Conservation (phyloP, 2,329 filamentous ascomycete species). For the Ascochyta rabiei region DNA sequence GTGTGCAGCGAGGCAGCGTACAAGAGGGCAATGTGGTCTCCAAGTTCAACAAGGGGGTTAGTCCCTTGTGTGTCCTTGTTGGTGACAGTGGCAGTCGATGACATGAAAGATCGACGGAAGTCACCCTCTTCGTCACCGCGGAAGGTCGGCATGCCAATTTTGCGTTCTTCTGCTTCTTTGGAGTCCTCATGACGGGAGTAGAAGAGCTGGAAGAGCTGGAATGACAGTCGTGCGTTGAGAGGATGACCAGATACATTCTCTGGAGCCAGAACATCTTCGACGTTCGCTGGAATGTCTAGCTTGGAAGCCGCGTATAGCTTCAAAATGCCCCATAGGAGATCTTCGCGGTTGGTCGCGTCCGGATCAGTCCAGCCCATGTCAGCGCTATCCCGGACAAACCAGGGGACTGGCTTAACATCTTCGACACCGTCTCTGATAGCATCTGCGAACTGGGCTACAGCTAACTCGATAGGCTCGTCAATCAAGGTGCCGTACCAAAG, state of each 20-base stretch:
- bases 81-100: slow-evolving; percentile 33
- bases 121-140: slow-evolving; percentile 25
- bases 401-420: slow-evolving; percentile 70
- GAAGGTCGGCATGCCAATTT: slow-evolving; percentile 40
- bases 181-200: slow-evolving; percentile 38
- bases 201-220: slow-evolving; percentile 76
- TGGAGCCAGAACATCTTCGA: slow-evolving; percentile 76
- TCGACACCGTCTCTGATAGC: slow-evolving; percentile 77
- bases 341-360: slow-evolving; percentile 66
- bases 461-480: slow-evolving; percentile 71
- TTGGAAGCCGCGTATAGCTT: slow-evolving; percentile 75
- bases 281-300: slow-evolving; percentile 46
- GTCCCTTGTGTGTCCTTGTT: slow-evolving; percentile 59
- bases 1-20: slow-evolving; percentile 47
- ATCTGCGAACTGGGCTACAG: slow-evolving; percentile 73
- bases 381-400: slow-evolving; percentile 68
- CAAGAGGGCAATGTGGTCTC: slow-evolving; percentile 62
- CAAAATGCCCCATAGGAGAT: slow-evolving; percentile 85
- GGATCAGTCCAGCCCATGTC: slow-evolving; percentile 66
- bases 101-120: slow-evolving; percentile 35
- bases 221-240: slow-evolving; percentile 76
- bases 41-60: slow-evolving; percentile 62
- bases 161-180: slow-evolving; percentile 33
- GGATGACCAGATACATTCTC: slow-evolving; percentile 77
- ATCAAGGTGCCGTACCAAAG: slow-evolving; percentile 83